Evolutionary conservation across 176 grass and related monocot species (phyloP), one percentile per base, ranked within the genome.

Genomic region (Carex littledalei): DNA sequence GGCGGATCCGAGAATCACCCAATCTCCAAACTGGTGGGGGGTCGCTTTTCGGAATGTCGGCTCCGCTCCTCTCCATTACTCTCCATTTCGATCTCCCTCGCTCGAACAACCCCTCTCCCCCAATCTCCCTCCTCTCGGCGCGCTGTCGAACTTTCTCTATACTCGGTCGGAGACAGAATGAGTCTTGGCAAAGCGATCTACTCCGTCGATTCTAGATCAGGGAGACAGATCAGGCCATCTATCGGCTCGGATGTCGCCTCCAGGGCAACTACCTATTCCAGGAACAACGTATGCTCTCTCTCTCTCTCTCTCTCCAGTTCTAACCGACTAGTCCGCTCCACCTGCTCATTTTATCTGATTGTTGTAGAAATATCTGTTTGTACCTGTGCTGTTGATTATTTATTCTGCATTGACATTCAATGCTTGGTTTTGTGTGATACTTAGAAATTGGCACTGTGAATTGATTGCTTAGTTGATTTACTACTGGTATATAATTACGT

Each of bases 261-360:
- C 95, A 98, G 92, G 95, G 95, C 63, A 94, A 93, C 63, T 98
- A 98, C 83, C 86, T 72, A 86, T 98, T 98, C 95, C 91, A 98
- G 4, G 92, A 98, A 86, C 95, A 98, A 75, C 70, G 95, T 98
- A 93, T 90, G 91, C 17, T 45, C 61, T 41, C 8, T 24, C 9
- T 37, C 9, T 37, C 26, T 67, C 2, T 82, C n/a, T 71, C 37
- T 82, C n/a, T 20, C 26, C 26, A 45, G 18, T 34, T 41, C 15
- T 22, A 56, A 31, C 68, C 17, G 9, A 34, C 39, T 35, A 20
- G 13, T 24, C n/a, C 32, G 14, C 12, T 45, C 55, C 8, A 21
- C 18, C 6, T 73, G 69, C 13, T 81, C 56, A 13, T 2, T 64
- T 80, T 12, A 80, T 82, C 12, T n/a, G 37, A 22, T 82, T 82